phyloP scores from a whole-genome alignment of 2,329 filamentous ascomycete genomes.

The Alternaria sp. region DNA sequence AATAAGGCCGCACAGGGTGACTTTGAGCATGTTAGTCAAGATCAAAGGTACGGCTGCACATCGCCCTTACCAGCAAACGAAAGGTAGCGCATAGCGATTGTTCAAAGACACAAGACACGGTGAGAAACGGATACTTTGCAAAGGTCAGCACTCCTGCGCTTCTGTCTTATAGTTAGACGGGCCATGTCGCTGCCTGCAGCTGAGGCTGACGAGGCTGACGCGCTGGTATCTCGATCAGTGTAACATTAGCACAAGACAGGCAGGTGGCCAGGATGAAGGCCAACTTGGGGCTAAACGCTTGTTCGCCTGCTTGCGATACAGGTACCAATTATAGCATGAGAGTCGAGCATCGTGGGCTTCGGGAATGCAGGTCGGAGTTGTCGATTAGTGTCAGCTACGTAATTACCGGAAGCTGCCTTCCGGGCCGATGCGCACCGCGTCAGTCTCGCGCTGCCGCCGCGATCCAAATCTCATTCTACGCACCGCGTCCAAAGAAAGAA shows the following conservation, averaged over 20 bases:
- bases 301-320: neutral
- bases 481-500: constrained; percentile 9
- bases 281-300: neutral
- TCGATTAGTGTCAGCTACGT: constrained; percentile 6
- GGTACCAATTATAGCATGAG: neutral
- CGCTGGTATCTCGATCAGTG: constrained; percentile 1
- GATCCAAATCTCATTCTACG: neutral
- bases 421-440: neutral
- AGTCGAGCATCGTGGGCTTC: neutral
- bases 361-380: neutral
- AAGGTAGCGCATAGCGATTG: constrained; percentile 11
- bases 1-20: constrained; percentile 3
- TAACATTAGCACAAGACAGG: constrained; percentile 10
- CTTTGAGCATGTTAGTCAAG: constrained; percentile 10
- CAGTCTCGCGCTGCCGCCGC: constrained; percentile 1
- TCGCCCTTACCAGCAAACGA: constrained; percentile 8
- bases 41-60: neutral
- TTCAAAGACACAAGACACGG: neutral
- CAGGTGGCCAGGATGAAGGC: constrained; percentile 1
- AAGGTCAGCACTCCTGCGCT: neutral
- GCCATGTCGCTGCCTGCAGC: constrained; percentile 7
- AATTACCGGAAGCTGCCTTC: neutral
- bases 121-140: neutral
- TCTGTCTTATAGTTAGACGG: constrained; percentile 8
- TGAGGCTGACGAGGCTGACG: constrained; percentile 16